Evolutionary conservation across 2,329 filamentous ascomycete genomes (phyloP).

Genomic region (Gliomastix tumulicola): DNA sequence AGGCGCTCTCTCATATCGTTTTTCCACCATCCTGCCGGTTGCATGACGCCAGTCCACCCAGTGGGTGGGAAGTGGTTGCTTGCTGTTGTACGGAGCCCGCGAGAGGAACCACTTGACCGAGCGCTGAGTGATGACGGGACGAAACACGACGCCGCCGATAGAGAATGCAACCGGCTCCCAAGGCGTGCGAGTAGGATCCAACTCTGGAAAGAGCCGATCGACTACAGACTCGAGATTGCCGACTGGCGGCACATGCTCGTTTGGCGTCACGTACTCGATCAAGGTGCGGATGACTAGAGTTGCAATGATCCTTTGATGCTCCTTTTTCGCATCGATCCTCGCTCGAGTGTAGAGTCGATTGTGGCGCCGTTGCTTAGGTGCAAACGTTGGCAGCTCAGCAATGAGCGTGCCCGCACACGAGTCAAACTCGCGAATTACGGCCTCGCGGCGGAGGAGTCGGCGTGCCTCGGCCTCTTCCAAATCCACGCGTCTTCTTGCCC

Average conservation of each 20-base stretch:
- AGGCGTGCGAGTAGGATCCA: constrained; percentile 15
- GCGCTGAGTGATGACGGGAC: constrained; percentile 15
- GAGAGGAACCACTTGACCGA: constrained; percentile 34
- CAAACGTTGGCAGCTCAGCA: constrained; percentile 34
- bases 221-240: constrained; percentile 36
- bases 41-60: not conserved
- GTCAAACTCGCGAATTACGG: constrained; percentile 38
- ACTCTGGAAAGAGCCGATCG: constrained; percentile 39
- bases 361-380: not conserved
- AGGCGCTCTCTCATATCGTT: not conserved
- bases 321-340: constrained; percentile 14
- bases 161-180: constrained; percentile 28
- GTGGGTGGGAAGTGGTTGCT: constrained; percentile 14
- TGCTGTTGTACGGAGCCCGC: constrained; percentile 36
- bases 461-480: constrained; percentile 45
- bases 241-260: constrained; percentile 32
- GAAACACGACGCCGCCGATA: constrained; percentile 28
- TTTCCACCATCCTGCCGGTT: not conserved
- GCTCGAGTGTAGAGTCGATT: constrained; percentile 12
- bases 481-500: constrained; percentile 35
- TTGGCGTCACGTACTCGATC: constrained; percentile 42
- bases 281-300: constrained; percentile 39
- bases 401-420: constrained; percentile 39
- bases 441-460: constrained; percentile 40
- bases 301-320: constrained; percentile 34